These are phyloP conservation scores for Arthrobotrys iridis DNA, from an alignment of 2,329 filamentous ascomycete species.

Conservation along the genomic window DNA sequence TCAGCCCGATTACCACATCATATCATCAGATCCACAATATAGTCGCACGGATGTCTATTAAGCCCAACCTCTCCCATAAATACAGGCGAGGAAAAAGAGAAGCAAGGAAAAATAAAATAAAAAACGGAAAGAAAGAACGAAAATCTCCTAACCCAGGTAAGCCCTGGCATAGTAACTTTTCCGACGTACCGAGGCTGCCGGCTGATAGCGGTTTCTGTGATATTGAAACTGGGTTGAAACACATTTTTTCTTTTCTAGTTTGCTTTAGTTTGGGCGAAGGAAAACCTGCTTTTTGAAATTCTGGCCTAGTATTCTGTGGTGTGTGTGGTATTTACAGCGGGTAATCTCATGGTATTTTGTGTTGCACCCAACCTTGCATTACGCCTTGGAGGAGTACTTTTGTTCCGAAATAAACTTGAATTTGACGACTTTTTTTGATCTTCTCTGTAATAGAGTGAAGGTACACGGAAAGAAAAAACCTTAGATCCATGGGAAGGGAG, in stretches of 20 bases:
- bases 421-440: background rate
- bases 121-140: no score
- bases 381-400: background rate
- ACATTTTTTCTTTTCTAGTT: background rate
- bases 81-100: background rate
- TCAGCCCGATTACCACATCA: slow-evolving; percentile 15
- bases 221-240: slow-evolving; percentile 53
- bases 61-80: slow-evolving; percentile 19
- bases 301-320: no score
- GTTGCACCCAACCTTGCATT: slow-evolving; percentile 30
- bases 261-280: background rate
- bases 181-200: slow-evolving; percentile 21
- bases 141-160: slow-evolving; percentile 11
- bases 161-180: slow-evolving; percentile 26
- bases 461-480: background rate
- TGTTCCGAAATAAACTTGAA: background rate
- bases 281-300: background rate
- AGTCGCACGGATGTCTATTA: slow-evolving; percentile 1
- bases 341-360: slow-evolving; percentile 47
- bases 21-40: slow-evolving; percentile 12
- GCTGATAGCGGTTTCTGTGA: slow-evolving; percentile 27
- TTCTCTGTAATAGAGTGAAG: background rate
- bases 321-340: slow-evolving; percentile 54
- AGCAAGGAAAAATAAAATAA: background rate
- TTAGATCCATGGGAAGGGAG: background rate